Evolutionary conservation across 129 eudicot species (phyloP), one percentile per base, ranked within the genome.

Genomic region (Tanacetum coccineum): DNA sequence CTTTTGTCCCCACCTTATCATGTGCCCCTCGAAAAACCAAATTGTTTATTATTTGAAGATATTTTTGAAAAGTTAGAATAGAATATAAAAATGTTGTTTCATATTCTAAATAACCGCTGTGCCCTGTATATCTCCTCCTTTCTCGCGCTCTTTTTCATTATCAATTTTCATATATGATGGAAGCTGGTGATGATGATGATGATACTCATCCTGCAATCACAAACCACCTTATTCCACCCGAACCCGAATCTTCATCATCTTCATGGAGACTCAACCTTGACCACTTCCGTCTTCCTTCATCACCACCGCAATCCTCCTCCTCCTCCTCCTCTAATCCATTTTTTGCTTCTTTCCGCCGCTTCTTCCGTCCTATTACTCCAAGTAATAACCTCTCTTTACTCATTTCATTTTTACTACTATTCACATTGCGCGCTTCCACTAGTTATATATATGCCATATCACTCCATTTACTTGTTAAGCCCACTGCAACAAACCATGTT

Each of bases 261-360:
- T 75, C 80, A 60, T 75, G 80, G 80, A 60, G 80, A 51, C 80
- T 75, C 11, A 75, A 75, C 49, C 60, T 75, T 4, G 74, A 75
- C 19, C 74, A 75, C 28, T 75, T 75, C 20, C 80, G 72, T 21
- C 80, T 75, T n/a, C 80, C 32, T 5, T 12, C 64, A 6, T 39
- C 74, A 9, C 39, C 39, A 32, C 39, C 39, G 39, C 39, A 54
- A 14, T n/a, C n/a, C n/a, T n/a, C n/a, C n/a, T 57, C n/a, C n/a
- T n/a, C 39, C 3, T 50, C 74, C 8, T 50, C 0, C 17, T 68
- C 71, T 25, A 17, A 46, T n/a, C 47, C 12, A 22, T 14, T 63
- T 6, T 72, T 62, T 13, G 52, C 74, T 6, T 32, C 42, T 26
- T 51, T 68, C 46, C 57, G 59, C 17, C 64, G 39, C 57, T 3